phyloP scores from a whole-genome alignment of 2,329 filamentous ascomycete species.

The Alternaria incomplexa region DNA sequence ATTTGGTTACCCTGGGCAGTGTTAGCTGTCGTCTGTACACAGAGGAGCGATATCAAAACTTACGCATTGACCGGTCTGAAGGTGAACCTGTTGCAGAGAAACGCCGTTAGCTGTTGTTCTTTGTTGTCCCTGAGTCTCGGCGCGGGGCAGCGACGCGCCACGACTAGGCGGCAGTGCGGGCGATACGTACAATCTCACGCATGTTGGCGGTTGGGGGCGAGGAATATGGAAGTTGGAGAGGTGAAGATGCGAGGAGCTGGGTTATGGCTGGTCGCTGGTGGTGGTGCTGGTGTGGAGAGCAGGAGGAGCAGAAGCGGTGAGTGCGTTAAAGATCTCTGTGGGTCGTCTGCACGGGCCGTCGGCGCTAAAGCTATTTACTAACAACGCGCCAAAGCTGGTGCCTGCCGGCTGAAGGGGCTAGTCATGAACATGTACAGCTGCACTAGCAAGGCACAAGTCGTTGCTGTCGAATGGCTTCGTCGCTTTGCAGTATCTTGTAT shows the following conservation, averaged over 20 bases:
- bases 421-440: not conserved
- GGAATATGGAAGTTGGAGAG: constrained; percentile 31
- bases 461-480: not conserved
- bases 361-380: constrained; percentile 25
- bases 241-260: constrained; percentile 42
- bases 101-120: constrained; percentile 62
- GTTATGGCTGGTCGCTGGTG: constrained; percentile 33
- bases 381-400: constrained; percentile 22
- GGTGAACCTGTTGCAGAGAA: constrained; percentile 80
- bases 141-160: constrained; percentile 53
- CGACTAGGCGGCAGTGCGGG: constrained; percentile 45
- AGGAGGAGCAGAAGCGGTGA: constrained; percentile 39
- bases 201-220: constrained; percentile 55
- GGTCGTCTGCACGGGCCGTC: constrained; percentile 30
- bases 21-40: constrained; percentile 34
- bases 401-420: not conserved
- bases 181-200: constrained; percentile 71
- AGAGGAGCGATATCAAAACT: constrained; percentile 49
- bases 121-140: constrained; percentile 46
- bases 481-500: not conserved
- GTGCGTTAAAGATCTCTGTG: constrained; percentile 33
- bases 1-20: constrained; percentile 94
- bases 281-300: constrained; percentile 42
- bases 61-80: constrained; percentile 99
- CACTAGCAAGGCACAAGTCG: not conserved